Evolutionary conservation across 2,329 filamentous ascomycete species (phyloP), one percentile per base, ranked within the genome.

Genomic region (Hypoxylon sp.): DNA sequence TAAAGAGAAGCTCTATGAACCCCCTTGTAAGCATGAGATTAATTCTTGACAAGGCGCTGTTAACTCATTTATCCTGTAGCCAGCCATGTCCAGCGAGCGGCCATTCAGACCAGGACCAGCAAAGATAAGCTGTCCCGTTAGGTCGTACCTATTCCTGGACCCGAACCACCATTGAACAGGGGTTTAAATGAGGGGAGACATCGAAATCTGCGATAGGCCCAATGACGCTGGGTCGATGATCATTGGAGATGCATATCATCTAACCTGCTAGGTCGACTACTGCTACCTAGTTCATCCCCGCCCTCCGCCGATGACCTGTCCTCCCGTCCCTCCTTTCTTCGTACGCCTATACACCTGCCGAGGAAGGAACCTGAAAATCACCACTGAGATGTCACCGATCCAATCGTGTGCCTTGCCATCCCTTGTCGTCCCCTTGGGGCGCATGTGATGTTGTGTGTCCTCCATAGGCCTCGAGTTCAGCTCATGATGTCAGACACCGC

Each of bases 391-490:
- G 46, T 33, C 58, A 36, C 44, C 45, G 57, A 57, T 51, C 64
- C 64, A 71, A 66, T 68, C 69, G 56, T 36, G 46, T 66, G 36
- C 51, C 49, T 45, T 63, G 45, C 56, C 59, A 44, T 45, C 38
- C 53, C 59, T 45, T n/a, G 51, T 30, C 48, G 36, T 36, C 56
- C 36, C 24, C 50, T n/a, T 24, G 50, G 36, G 38, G 36, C 36
- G 52, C 67, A 71, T 71, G 67, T 68, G 64, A 70, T 68, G 53
- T 33, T 55, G n/a, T 58, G 32, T 53, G 36, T 51, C n/a, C 62
- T 51, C 24, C 33, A 14, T 40, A 9, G 38, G 14, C 54, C 45
- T 61, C 54, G 30, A 62, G 33, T 33, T 67, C 57, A 67, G 64
- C 57, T 57, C 61, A 67, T 67, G 64, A 69, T 69, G 64, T 67